These are phyloP conservation scores for Scytalidium lignicola DNA, from an alignment of 2,329 filamentous ascomycete species.

Conservation along the genomic window DNA sequence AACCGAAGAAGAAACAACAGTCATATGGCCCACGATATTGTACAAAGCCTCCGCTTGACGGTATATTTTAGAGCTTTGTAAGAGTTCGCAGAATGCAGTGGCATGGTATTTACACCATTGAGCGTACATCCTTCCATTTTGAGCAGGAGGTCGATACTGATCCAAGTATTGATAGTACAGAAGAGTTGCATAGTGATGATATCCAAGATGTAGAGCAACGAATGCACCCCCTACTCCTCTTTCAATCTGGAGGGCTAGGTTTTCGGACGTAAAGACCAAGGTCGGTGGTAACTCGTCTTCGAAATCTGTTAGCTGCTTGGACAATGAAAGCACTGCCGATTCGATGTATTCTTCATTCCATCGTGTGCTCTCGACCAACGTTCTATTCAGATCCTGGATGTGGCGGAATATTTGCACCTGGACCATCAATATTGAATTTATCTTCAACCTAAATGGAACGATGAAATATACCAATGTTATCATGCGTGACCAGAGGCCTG, in stretches of 20 bases:
- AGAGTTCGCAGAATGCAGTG: conserved; percentile 24
- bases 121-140: conserved; percentile 26
- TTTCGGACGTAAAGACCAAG: conserved; percentile 19
- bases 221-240: conserved; percentile 28
- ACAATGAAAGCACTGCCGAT: conserved; percentile 7
- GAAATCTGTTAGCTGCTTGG: conserved; percentile 19
- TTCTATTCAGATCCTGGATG: conserved; percentile 28
- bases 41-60: conserved; percentile 25
- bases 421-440: not conserved
- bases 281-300: conserved; percentile 17
- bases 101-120: conserved; percentile 28
- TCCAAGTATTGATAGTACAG: conserved; percentile 32
- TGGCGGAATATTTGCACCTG: conserved; percentile 25
- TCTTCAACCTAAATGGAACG: not conserved
- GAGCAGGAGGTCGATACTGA: conserved; percentile 22
- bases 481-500: conserved; percentile 31
- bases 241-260: conserved; percentile 18
- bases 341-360: conserved; percentile 27
- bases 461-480: conserved; percentile 16
- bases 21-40: conserved; percentile 31
- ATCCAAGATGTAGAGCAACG: conserved; percentile 30
- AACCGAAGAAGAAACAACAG: conserved; percentile 31
- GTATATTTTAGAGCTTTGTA: conserved; percentile 21
- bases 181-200: conserved; percentile 30
- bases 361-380: conserved; percentile 22